Evolutionary conservation across 2,329 filamentous ascomycete species (phyloP).

Genomic region (Sporothrix globosa): DNA sequence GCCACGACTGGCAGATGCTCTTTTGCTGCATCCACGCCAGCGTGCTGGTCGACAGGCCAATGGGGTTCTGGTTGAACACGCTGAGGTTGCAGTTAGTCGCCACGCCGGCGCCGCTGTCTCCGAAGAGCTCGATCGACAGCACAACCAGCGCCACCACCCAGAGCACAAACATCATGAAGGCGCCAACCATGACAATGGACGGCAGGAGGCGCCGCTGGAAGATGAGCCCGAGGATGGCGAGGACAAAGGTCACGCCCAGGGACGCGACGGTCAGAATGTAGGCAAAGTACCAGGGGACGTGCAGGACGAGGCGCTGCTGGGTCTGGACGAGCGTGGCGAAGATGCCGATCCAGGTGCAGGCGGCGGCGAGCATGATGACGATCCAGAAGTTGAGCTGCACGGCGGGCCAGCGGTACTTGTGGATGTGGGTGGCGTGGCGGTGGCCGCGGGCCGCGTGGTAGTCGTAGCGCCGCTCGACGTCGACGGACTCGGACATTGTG

Average conservation of each 20-base stretch:
- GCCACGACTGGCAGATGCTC: slow-evolving; percentile 68
- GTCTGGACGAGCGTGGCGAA: slow-evolving; percentile 63
- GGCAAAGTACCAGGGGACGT: slow-evolving; percentile 68
- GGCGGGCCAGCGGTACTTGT: slow-evolving; percentile 71
- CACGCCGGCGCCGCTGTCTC: slow-evolving; percentile 58
- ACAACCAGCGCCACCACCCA: slow-evolving; percentile 69
- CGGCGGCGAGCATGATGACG: slow-evolving; percentile 64
- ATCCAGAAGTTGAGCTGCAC: slow-evolving; percentile 69
- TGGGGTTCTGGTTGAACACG: slow-evolving; percentile 57
- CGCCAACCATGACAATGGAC: slow-evolving; percentile 64
- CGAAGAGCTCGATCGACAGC: slow-evolving; percentile 65
- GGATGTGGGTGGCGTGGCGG: slow-evolving; percentile 48
- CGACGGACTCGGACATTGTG: slow-evolving; percentile 48
- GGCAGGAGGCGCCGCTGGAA: slow-evolving; percentile 63
- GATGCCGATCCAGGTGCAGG: slow-evolving; percentile 63
- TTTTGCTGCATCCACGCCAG: slow-evolving; percentile 67
- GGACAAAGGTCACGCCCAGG: slow-evolving; percentile 68
- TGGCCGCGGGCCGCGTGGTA: slow-evolving; percentile 34
- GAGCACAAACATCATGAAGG: slow-evolving; percentile 68
- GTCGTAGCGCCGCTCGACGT: slow-evolving; percentile 25
- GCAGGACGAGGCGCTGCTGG: slow-evolving; percentile 58
- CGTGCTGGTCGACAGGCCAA: slow-evolving; percentile 57
- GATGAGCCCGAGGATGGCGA: slow-evolving; percentile 66
- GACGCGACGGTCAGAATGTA: slow-evolving; percentile 64
- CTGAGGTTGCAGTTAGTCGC: slow-evolving; percentile 61